Percentiles rank a stretch among this genome's conserved stretches.
phyloP scores from a whole-genome alignment of 345 rosid genomes.

The Litchi chinensis region DNA sequence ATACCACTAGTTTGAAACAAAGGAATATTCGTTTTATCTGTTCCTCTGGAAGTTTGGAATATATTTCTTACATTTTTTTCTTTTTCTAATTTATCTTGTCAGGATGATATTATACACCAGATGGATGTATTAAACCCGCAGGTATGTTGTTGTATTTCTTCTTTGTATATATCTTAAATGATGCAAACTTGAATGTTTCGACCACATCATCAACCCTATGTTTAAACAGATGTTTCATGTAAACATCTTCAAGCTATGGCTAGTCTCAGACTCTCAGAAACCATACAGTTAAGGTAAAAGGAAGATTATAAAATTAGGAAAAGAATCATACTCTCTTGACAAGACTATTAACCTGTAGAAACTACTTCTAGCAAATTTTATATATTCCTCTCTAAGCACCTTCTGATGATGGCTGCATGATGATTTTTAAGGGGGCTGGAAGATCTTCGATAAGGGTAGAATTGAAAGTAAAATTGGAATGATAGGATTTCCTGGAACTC shows the following conservation, averaged over 20 bases:
- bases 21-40: not conserved
- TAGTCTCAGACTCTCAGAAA: not conserved
- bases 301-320: not conserved
- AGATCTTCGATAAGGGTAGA: not conserved
- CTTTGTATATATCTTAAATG: not conserved
- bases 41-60: not conserved
- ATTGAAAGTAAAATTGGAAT: not conserved
- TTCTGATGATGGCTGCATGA: not conserved
- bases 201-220: not conserved
- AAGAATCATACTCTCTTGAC: not conserved
- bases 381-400: not conserved
- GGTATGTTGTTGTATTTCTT: constrained; percentile 47
- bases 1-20: not conserved
- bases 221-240: not conserved
- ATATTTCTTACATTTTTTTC: constrained; percentile 10
- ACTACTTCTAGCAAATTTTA: not conserved
- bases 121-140: constrained; percentile 86
- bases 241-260: not conserved
- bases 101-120: constrained; percentile 68
- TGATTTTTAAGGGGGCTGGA: not conserved
- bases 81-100: constrained; percentile 22
- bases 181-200: not conserved
- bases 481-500: not conserved
- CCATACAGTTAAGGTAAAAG: not conserved
- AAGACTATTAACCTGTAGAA: not conserved